Evolutionary conservation across 352 stramenopile species (phyloP), one percentile per base, ranked within the genome.

Genomic region (Phytophthora sansomeana): DNA sequence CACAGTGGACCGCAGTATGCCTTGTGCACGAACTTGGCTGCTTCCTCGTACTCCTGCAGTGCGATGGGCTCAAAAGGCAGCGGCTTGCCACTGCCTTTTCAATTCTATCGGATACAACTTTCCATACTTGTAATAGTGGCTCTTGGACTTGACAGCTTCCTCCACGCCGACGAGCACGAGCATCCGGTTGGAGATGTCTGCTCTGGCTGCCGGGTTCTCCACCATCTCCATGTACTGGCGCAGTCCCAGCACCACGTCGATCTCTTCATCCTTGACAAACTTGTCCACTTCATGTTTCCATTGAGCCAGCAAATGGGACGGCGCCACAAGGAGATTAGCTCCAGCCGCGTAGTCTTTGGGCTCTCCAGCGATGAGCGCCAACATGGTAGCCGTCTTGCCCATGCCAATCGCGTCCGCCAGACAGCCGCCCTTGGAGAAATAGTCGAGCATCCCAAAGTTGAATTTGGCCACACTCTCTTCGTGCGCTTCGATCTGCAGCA

Each of bases 351-450:
- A 73, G 53, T 90, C 81, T 24, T 78, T 69, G 1, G 80, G 81
- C 58, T 91, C 85, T 0, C 83, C 84, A 6, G 83, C 81, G 26
- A 92, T 84, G 21, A 92, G 65, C 29, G 89, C 82, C 10, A 96
- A 69, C 72, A 92, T 91, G 17, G 87, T 93, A 8, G 89, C 89
- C 0, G 86, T 95, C 67, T 96, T 96, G 38, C 87, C 87, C 76
- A 90, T 96, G 28, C 87, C 87, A 50, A 96, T 92, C 21, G 82
- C 85, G 46, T 96, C 87, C 1, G 85, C 83, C 6, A 96, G 61
- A 16, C 79, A 91, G 4, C 87, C 87, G 62, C 85, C 84, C 42
- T 78, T 88, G 54, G 77, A 89, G 55, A 77, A 87, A 56, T 92
- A 91, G 60, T 90, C 87, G 17, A 86, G 59, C 69, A 85, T 80